Evolutionary conservation across 129 eudicot species (phyloP), one percentile per base, ranked within the genome.

Genomic region (Centaurea solstitialis): DNA sequence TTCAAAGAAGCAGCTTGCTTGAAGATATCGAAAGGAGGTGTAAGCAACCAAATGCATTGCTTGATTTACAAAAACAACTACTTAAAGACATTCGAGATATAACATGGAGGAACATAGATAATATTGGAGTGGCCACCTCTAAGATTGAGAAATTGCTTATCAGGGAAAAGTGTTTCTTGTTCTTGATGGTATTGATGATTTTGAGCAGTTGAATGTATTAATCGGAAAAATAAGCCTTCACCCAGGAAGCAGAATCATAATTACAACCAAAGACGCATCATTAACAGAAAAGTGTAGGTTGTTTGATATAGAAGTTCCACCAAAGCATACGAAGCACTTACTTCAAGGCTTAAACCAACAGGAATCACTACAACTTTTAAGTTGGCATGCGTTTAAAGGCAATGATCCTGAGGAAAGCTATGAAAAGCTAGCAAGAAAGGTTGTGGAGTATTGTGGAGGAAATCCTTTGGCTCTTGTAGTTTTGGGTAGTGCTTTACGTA

Each of bases 321-420:
- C 68, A 24, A 50, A 74, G 43, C 78, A 74, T 68, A 68, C 10
- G 39, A 53, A 65, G 20, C 61, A 61, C 7, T 13, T 13, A 13
- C 80, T 82, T n/a, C 0, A 43, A 11, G 33, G 15, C 0, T 57
- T 82, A 2, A n/a, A 20, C 5, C 1, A 9, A 1, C 10, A 37
- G 24, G 78, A 76, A 69, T 76, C 82, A 8, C 2, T 76, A 10
- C 53, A 76, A 53, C 78, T 76, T 26, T 76, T 82, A 17, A 50
- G 82, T 76, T 76, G 77, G 77, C 81, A 76, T 82, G 86, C 86
- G 18, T 82, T 82, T 47, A 67, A 35, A 17, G 10, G 68, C 39
- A 74, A 18, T 18, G 18, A 21, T 72, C 73, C 79, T 0, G 0
- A 5, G 22, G 75, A 82, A 21, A 40, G 24, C 53, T 75, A 74